Evolutionary conservation across 495 filamentous ascomycete species (phyloP).

Genomic region (Aspergillus coremiiformis): DNA sequence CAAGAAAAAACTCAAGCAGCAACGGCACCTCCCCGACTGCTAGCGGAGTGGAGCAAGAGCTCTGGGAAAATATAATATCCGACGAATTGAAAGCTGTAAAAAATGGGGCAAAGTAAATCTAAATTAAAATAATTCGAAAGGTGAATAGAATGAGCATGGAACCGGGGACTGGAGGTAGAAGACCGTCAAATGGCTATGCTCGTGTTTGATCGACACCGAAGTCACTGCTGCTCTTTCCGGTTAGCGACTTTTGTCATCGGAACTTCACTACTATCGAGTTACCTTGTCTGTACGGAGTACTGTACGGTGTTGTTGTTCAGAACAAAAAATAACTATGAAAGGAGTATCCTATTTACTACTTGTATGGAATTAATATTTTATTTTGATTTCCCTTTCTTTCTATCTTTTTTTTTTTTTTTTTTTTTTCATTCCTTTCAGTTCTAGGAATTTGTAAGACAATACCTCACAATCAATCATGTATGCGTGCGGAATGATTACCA

Average conservation of each 20-base stretch:
- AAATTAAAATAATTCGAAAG: neutral
- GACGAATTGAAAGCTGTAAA: neutral
- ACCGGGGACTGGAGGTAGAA: slow-evolving; percentile 9
- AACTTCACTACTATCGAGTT: neutral
- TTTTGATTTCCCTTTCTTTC: neutral
- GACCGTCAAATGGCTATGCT: slow-evolving; percentile 8
- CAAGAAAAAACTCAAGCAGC: slow-evolving; percentile 12
- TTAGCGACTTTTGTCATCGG: slow-evolving; percentile 30
- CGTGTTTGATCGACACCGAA: slow-evolving; percentile 22
- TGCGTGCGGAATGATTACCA: too few relatives aligned
- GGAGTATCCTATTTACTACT: too few relatives aligned
- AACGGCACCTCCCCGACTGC: slow-evolving; percentile 11
- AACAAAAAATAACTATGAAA: too few relatives aligned
- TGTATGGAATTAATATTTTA: too few relatives aligned
- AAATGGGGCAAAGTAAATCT: neutral
- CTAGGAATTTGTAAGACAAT: neutral
- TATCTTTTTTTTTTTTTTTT: neutral
- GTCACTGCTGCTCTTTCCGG: slow-evolving; percentile 24
- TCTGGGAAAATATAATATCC: slow-evolving; percentile 13
- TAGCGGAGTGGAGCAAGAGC: slow-evolving; percentile 9
- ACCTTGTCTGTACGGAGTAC: too few relatives aligned
- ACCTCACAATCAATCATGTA: too few relatives aligned
- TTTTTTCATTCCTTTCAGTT: neutral
- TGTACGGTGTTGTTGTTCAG: too few relatives aligned
- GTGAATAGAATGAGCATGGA: slow-evolving; percentile 2